A percentile compares a stretch with the other conserved stretches of the same genome.
phyloP scores from a whole-genome alignment of 2,329 filamentous ascomycete species.

The Sporothrix curviconia region DNA sequence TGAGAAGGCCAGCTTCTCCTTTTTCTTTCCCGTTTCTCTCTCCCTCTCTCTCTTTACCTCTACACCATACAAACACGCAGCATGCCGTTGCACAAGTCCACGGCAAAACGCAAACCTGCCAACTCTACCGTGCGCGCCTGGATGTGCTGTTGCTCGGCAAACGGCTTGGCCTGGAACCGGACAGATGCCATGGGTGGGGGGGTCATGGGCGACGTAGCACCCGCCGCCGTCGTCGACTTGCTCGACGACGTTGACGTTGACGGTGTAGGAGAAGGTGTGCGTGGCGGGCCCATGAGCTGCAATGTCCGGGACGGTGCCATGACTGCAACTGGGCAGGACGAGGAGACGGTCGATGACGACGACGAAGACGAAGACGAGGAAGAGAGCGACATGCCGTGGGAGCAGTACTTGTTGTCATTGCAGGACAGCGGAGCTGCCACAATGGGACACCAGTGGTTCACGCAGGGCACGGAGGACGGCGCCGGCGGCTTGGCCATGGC shows the following conservation, averaged over 20 bases:
- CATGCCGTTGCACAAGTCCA: slow-evolving; percentile 15
- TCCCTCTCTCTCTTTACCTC: neutral
- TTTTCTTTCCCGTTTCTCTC: neutral
- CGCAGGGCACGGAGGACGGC: neutral
- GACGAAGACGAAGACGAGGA: neutral
- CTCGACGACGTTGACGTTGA: no score
- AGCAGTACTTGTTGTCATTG: slow-evolving; percentile 11
- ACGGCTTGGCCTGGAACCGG: neutral
- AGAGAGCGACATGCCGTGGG: neutral
- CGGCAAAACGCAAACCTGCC: slow-evolving; percentile 13
- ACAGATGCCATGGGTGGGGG: neutral
- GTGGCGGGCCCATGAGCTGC: slow-evolving; percentile 5
- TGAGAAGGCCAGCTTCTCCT: neutral
- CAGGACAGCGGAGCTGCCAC: slow-evolving; percentile 15
- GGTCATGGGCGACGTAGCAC: neutral
- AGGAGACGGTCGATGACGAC: neutral
- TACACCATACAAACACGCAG: slow-evolving; percentile 14
- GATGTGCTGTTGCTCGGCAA: slow-evolving; percentile 6
- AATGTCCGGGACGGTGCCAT: no score
- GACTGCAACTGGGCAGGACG: no score
- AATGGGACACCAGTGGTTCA: slow-evolving; percentile 9
- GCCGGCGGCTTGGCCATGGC: neutral
- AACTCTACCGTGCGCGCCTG: neutral
- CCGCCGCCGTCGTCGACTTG: no score
- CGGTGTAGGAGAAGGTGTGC: neutral